These are phyloP conservation scores for Coemansia sp. DNA, from an alignment of 192 early-diverging fungal genomes.

Conservation along the genomic window DNA sequence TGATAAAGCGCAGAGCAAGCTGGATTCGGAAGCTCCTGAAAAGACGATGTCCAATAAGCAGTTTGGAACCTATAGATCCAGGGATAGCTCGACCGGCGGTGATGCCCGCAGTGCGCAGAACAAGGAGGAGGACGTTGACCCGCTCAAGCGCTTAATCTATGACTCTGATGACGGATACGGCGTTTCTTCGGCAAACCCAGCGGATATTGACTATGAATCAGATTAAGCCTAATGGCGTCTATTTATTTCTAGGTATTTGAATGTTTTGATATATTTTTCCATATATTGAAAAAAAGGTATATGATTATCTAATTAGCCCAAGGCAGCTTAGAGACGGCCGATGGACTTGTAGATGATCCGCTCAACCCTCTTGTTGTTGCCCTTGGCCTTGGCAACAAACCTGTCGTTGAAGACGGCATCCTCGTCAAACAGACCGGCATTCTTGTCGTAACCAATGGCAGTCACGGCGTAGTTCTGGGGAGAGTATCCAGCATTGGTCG, in stretches of 20 bases:
- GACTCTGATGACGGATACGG: slow-evolving; percentile 1
- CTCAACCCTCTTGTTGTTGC: slow-evolving; percentile 5
- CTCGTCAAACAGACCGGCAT: not conserved
- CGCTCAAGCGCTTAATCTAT: not conserved
- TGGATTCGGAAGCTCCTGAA: not conserved
- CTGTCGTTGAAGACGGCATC: slow-evolving; percentile 8
- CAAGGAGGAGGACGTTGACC: not conserved
- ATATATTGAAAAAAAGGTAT: too few relatives aligned
- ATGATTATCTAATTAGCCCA: not conserved
- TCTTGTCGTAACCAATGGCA: slow-evolving; percentile 5
- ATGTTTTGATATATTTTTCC: not conserved
- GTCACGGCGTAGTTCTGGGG: not conserved
- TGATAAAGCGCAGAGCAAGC: not conserved
- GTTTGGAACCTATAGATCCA: not conserved
- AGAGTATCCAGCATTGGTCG: not conserved
- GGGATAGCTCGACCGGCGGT: not conserved
- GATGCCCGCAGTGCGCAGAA: not conserved
- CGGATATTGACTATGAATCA: slow-evolving; percentile 2
- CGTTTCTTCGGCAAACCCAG: not conserved
- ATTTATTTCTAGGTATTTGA: not conserved
- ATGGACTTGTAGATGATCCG: slow-evolving; percentile 13
- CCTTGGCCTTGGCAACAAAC: slow-evolving; percentile 4
- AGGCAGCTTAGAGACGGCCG: slow-evolving; percentile 4
- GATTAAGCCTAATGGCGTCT: not conserved
- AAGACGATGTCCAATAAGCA: not conserved